phyloP scores from a whole-genome alignment of 495 filamentous ascomycete species.

The Cercophora newfieldiana region DNA sequence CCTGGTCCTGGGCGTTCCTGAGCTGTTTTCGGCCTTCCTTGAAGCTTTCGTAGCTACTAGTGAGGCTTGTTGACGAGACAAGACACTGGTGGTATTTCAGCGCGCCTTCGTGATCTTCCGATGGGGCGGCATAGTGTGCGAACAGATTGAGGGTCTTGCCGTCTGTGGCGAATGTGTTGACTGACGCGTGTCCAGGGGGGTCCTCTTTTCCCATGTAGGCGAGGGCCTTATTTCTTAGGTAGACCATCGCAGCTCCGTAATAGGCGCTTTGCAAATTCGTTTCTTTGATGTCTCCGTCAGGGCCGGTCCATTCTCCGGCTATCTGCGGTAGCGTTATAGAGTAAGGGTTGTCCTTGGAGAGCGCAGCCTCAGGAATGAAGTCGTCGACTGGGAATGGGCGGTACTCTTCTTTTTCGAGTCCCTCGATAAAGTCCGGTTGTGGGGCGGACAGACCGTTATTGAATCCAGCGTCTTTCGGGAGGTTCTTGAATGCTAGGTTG shows the following conservation, averaged over 20 bases:
- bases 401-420: constrained; percentile 25
- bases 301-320: constrained; percentile 32
- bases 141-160: constrained; percentile 29
- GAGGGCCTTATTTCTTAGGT: neutral
- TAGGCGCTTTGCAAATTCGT: constrained; percentile 25
- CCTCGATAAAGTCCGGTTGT: constrained; percentile 22
- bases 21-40: constrained; percentile 27
- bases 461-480: constrained; percentile 27
- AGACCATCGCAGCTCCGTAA: constrained; percentile 3
- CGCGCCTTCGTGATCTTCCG: constrained; percentile 24
- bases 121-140: constrained; percentile 29
- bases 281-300: constrained; percentile 21
- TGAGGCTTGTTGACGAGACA: constrained; percentile 23
- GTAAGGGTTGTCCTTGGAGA: constrained; percentile 25
- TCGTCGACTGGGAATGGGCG: constrained; percentile 27
- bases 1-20: constrained; percentile 30
- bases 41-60: constrained; percentile 20
- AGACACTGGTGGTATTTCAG: constrained; percentile 34
- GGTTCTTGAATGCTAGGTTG: constrained; percentile 25
- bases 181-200: constrained; percentile 26
- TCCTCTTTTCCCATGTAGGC: constrained; percentile 14
- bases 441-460: constrained; percentile 16
- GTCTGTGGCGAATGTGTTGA: constrained; percentile 35
- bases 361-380: constrained; percentile 27
- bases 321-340: constrained; percentile 29